phyloP scores from a whole-genome alignment of 495 filamentous ascomycete species.

The Talaromyces ruber region DNA sequence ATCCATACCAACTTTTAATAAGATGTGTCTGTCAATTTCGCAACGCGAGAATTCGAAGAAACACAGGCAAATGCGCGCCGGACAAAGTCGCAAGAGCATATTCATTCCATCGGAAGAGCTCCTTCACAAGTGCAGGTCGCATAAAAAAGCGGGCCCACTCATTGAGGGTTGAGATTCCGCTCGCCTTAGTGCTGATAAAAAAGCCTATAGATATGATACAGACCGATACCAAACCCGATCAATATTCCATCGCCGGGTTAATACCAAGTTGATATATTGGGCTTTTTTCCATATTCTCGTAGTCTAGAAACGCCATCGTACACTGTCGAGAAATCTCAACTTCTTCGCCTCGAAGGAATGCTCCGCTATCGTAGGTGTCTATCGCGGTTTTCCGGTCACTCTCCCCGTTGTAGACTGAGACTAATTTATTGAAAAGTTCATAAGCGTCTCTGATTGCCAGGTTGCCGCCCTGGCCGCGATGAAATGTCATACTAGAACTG shows the following conservation, averaged over 20 bases:
- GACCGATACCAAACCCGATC: not conserved
- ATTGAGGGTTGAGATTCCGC: too few relatives aligned
- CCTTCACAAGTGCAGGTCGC: too few relatives aligned
- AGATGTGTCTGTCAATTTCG: not conserved
- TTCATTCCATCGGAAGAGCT: not conserved
- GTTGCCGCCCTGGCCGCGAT: not conserved
- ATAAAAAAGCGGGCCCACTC: too few relatives aligned
- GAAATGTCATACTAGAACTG: not conserved
- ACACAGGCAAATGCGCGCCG: not conserved
- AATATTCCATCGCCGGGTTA: not conserved
- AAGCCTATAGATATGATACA: not conserved
- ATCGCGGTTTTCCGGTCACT: not conserved
- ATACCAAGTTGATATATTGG: not conserved
- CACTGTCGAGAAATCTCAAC: slow-evolving; percentile 1
- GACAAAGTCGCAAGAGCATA: not conserved
- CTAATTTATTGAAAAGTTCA: not conserved
- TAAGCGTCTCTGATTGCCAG: not conserved
- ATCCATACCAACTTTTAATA: not conserved
- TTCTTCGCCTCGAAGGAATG: not conserved
- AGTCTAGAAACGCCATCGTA: slow-evolving; percentile 1
- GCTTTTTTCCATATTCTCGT: not conserved
- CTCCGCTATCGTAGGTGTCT: not conserved
- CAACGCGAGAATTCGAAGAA: not conserved
- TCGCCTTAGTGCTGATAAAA: too few relatives aligned
- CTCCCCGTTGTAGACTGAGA: not conserved